phyloP scores from a whole-genome alignment of 148 eudicot genomes.

The Fallopia convolvulus region DNA sequence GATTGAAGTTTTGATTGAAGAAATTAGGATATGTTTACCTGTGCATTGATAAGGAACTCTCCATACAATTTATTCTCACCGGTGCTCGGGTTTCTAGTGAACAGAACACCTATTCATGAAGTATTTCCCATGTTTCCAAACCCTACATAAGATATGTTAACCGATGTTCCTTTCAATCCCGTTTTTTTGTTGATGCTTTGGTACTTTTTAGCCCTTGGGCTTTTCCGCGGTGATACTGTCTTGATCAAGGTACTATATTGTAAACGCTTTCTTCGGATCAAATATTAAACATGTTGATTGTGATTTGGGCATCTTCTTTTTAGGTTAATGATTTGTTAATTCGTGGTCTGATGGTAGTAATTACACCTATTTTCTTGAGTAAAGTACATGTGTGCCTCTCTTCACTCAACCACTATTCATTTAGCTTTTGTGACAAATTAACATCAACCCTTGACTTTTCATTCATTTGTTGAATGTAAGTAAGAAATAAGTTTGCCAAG shows the following conservation, averaged over 20 bases:
- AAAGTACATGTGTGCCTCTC: background rate
- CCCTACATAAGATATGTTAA: conserved; percentile 94
- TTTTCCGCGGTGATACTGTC: conserved; percentile 79
- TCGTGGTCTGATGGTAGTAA: too few relatives aligned
- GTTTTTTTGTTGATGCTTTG: conserved; percentile 82
- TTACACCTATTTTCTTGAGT: too few relatives aligned
- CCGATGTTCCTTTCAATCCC: conserved; percentile 93
- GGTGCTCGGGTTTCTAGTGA: conserved; percentile 95
- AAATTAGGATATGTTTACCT: conserved; percentile 9
- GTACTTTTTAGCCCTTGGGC: conserved; percentile 78
- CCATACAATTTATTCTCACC: conserved; percentile 97
- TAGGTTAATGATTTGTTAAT: too few relatives aligned
- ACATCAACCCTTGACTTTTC: background rate
- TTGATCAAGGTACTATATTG: conserved; percentile 44
- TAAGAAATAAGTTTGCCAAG: too few relatives aligned
- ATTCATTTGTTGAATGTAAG: background rate
- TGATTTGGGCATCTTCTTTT: too few relatives aligned
- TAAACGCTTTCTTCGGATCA: background rate
- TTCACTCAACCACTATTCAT: too few relatives aligned
- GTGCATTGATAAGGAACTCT: conserved; percentile 90
- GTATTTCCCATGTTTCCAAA: conserved; percentile 99
- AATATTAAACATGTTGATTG: too few relatives aligned
- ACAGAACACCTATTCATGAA: conserved; percentile 96
- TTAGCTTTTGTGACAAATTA: background rate
- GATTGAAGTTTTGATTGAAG: background rate